A percentile compares a stretch with the other conserved stretches of the same genome.
These are phyloP conservation scores for Eleusine indica DNA, from an alignment of 176 grass and related monocot genomes.

Conservation along the genomic window DNA sequence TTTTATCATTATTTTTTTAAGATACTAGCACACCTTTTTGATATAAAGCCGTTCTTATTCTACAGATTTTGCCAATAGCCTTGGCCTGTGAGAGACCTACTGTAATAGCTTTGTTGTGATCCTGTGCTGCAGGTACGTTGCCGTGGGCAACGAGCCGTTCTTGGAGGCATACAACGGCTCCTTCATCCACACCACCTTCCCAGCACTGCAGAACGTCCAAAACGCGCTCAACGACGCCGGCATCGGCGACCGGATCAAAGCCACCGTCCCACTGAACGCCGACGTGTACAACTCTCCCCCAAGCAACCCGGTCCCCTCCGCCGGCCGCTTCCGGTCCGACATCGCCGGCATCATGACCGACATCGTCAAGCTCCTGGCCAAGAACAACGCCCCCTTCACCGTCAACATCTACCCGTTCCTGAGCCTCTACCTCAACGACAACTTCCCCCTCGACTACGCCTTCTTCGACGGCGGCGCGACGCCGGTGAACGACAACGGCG, in stretches of 20 bases:
- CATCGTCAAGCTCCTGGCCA: constrained; percentile 69
- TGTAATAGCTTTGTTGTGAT: constrained; percentile 5
- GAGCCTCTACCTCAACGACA: constrained; percentile 67
- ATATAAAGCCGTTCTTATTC: not conserved
- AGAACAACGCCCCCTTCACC: constrained; percentile 71
- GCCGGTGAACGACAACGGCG: not conserved
- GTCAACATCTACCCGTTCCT: constrained; percentile 95
- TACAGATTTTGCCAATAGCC: not conserved
- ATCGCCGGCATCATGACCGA: constrained; percentile 59
- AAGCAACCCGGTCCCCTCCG: constrained; percentile 46
- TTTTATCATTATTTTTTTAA: too few relatives aligned
- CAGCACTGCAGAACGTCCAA: constrained; percentile 68
- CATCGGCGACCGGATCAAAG: constrained; percentile 63
- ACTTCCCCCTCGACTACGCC: constrained; percentile 74
- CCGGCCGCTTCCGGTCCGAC: constrained; percentile 55
- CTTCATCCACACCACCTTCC: constrained; percentile 62
- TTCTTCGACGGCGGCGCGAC: constrained; percentile 56
- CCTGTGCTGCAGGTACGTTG: constrained; percentile 53
- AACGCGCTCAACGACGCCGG: constrained; percentile 65
- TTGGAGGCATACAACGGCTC: constrained; percentile 54
- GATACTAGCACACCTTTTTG: too few relatives aligned
- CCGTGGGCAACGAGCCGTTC: constrained; percentile 77
- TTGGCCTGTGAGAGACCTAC: not conserved
- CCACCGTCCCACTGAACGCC: constrained; percentile 69
- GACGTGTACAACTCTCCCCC: constrained; percentile 61